These are phyloP conservation scores for Chloranthus sessilifolius DNA, from an alignment of 164 flowering plant genomes.

Conservation along the genomic window DNA sequence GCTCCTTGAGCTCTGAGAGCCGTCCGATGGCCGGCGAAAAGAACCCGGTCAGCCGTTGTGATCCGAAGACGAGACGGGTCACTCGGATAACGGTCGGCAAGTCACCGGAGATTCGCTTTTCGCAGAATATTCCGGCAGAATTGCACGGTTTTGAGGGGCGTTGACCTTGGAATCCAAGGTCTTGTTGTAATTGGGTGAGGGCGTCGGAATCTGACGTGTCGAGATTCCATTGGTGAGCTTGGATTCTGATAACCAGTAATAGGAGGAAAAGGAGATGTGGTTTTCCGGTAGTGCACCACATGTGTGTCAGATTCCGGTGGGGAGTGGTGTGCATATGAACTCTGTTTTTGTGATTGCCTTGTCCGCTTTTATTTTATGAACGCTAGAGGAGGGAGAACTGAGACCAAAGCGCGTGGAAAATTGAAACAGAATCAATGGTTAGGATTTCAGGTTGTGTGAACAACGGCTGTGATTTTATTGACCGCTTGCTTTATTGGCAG, in stretches of 20 bases:
- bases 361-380: too few relatives aligned
- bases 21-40: conserved; percentile 56
- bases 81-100: conserved; percentile 33
- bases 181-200: conserved; percentile 24
- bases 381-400: too few relatives aligned
- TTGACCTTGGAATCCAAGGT: conserved; percentile 35
- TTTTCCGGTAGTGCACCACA: too few relatives aligned
- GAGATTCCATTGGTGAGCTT: conserved; percentile 21
- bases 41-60: conserved; percentile 35
- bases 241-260: conserved; percentile 17
- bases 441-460: too few relatives aligned
- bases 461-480: too few relatives aligned
- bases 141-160: conserved; percentile 42
- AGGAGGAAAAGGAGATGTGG: conserved; percentile 11
- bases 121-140: conserved; percentile 42
- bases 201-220: conserved; percentile 45
- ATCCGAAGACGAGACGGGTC: conserved; percentile 38
- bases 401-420: too few relatives aligned
- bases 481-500: too few relatives aligned
- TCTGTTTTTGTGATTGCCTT: too few relatives aligned
- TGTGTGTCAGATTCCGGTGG: too few relatives aligned
- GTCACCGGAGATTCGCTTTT: conserved; percentile 29
- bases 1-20: conserved; percentile 60
- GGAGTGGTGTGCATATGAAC: too few relatives aligned
- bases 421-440: too few relatives aligned